phyloP scores from a whole-genome alignment of 768 basidiomycete genomes.

The Glaciozyma martinii region DNA sequence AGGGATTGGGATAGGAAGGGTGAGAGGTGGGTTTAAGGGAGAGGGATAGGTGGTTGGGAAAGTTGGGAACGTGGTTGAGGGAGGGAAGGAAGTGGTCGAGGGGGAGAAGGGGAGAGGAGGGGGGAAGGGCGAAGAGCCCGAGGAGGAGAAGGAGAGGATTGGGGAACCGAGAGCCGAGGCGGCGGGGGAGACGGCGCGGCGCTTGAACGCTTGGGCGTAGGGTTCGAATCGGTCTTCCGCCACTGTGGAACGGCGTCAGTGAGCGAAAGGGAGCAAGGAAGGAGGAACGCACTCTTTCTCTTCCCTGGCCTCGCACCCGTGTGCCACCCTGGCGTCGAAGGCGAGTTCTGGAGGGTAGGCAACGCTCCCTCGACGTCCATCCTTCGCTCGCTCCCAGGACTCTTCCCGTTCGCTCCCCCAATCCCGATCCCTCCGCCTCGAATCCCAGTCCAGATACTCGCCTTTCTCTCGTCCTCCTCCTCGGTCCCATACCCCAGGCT shows the following conservation, averaged over 20 bases:
- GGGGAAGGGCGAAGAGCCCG: not conserved
- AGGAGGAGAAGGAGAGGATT: constrained; percentile 11
- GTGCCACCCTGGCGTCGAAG: constrained; percentile 22
- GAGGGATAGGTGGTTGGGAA: not conserved
- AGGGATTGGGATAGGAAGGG: not conserved
- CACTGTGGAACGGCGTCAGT: not conserved
- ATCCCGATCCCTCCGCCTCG: constrained; percentile 10
- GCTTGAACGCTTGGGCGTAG: constrained; percentile 33
- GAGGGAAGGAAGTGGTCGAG: not conserved
- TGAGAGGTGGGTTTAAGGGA: not conserved
- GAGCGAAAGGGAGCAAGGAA: not conserved
- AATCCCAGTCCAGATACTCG: constrained; percentile 28
- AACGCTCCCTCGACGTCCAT: constrained; percentile 15
- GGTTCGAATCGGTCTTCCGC: constrained; percentile 33
- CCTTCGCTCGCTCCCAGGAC: constrained; percentile 12
- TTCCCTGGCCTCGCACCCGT: constrained; percentile 25
- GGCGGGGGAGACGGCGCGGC: constrained; percentile 34
- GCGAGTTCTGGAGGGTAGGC: constrained; percentile 7
- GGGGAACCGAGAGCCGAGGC: constrained; percentile 13
- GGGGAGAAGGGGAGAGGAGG: too few species aligned
- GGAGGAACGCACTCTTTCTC: constrained; percentile 27
- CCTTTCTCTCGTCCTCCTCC: constrained; percentile 17
- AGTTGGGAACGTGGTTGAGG: not conserved
- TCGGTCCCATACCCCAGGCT: constrained; percentile 21
- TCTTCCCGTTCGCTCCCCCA: constrained; percentile 3